A percentile compares a stretch with the other conserved stretches of the same genome.
Conservation (phyloP, 352 stramenopile species). For the Phytophthora podocarpi region DNA sequence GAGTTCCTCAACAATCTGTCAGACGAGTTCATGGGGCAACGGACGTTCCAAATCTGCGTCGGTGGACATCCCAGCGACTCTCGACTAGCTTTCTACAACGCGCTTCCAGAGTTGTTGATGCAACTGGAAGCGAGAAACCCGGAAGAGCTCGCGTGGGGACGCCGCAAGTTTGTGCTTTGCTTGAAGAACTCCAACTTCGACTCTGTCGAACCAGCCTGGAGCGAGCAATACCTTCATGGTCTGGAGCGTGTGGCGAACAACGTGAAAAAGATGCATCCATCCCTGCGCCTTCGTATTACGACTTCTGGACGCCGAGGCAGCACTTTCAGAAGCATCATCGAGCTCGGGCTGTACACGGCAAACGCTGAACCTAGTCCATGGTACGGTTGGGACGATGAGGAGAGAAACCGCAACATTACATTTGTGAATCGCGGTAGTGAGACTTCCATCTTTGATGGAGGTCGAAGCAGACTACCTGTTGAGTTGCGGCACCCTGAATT, state of each 20-base stretch:
- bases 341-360: constrained; percentile 47
- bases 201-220: constrained; percentile 41
- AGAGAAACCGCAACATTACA: constrained; percentile 25
- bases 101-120: constrained; percentile 30
- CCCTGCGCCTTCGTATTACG: constrained; percentile 37
- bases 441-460: constrained; percentile 1
- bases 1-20: constrained; percentile 40
- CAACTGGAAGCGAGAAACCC: constrained; percentile 16
- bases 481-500: constrained; percentile 30
- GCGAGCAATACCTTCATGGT: constrained; percentile 36
- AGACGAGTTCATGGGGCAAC: constrained; percentile 30
- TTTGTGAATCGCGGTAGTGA: constrained; percentile 30
- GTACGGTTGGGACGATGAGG: constrained; percentile 48
- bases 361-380: constrained; percentile 36
- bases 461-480: constrained; percentile 14
- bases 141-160: constrained; percentile 21
- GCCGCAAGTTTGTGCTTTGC: constrained; percentile 39
- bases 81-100: constrained; percentile 45
- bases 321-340: constrained; percentile 37
- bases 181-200: constrained; percentile 36
- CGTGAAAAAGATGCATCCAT: constrained; percentile 39
- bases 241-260: constrained; percentile 31
- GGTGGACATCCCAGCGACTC: constrained; percentile 14
- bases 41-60: constrained; percentile 25
- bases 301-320: constrained; percentile 24